Evolutionary conservation across 2,329 filamentous ascomycete genomes (phyloP), one percentile per base, ranked within the genome.

Genomic region (Acephala macrosclerotiorum): DNA sequence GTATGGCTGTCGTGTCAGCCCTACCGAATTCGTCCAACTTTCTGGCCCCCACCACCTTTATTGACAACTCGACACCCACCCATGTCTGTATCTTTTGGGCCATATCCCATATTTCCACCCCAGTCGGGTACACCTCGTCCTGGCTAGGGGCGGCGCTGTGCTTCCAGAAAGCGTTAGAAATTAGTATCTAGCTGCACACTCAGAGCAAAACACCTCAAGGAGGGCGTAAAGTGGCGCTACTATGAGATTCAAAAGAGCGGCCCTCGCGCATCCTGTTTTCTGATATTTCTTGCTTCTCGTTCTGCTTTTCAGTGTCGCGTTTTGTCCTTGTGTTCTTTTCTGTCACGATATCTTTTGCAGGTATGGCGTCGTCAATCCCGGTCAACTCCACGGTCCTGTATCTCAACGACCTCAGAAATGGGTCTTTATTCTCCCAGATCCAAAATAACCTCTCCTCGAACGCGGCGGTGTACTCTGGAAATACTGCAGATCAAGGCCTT

Each of bases 371-470:
- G 4, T 29, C 49, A 33, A 7, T 53, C 12, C 14, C 22, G 5
- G 49, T 53, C 49, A 53, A 53, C 49, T 53, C 49, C 12, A 53
- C 49, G 25, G 33, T 33, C 16, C 49, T 53, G n/a, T 53, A 29
- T 53, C 25, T 33, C 49, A 29, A 53, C 49, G 26, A 53, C 49
- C 26, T 22, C 22, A 53, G 25, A 12, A 53, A 53, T n/a, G 49
- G 49, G 6, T 53, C 49, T 4, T 12, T 53, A 16, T 53, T 53
- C 25, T 22, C 49, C 11, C 49, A 53, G 33, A 26, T 53, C 25
- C 49, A 53, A 18, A 22, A 49, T 12, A 53, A 53, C 49, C 3
- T 18, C 22, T 33, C 14, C 18, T 26, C 22, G 49, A 29, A 29
- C 26, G 12, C 14, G 25, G 14, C 49, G 12, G 49, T 53, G 8